Evolutionary conservation across 495 filamentous ascomycete species (phyloP).

Genomic region (Penicillium ochrochloron): DNA sequence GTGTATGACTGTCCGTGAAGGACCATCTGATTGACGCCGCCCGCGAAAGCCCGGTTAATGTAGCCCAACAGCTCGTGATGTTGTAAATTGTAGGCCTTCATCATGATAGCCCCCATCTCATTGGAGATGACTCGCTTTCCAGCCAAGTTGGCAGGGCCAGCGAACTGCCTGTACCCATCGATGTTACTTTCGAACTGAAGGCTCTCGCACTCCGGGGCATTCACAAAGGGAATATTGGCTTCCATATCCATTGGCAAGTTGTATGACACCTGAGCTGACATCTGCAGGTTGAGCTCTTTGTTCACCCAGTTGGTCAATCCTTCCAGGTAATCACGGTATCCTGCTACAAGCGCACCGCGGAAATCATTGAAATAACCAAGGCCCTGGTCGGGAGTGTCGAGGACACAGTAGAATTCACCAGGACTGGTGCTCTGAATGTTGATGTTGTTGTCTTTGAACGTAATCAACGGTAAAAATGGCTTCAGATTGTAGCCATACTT

Average conservation of each 20-base stretch:
- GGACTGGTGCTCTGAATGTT: constrained; percentile 25
- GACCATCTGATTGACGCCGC: constrained; percentile 50
- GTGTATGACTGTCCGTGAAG: constrained; percentile 52
- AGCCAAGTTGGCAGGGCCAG: constrained; percentile 47
- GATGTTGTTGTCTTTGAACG: constrained; percentile 35
- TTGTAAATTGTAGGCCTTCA: constrained; percentile 35
- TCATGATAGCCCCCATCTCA: constrained; percentile 40
- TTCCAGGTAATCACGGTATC: constrained; percentile 42
- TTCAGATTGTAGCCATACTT: constrained; percentile 38
- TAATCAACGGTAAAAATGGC: constrained; percentile 31
- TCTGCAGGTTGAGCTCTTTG: constrained; percentile 36
- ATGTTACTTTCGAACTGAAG: constrained; percentile 33
- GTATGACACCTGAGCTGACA: constrained; percentile 53
- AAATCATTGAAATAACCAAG: constrained; percentile 39
- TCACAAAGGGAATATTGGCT: constrained; percentile 42
- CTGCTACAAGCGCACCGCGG: constrained; percentile 35
- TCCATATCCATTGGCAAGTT: constrained; percentile 54
- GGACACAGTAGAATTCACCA: constrained; percentile 26
- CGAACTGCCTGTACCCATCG: constrained; percentile 52
- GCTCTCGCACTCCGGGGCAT: constrained; percentile 52
- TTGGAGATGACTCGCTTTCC: constrained; percentile 45
- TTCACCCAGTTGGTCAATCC: constrained; percentile 40
- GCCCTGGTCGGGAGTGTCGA: constrained; percentile 33
- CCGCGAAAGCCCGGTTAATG: constrained; percentile 41
- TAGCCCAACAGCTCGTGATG: constrained; percentile 33